A percentile compares a stretch with the other conserved stretches of the same genome.
phyloP scores from a whole-genome alignment of 768 basidiomycete species.

The Clavulina sp. region DNA sequence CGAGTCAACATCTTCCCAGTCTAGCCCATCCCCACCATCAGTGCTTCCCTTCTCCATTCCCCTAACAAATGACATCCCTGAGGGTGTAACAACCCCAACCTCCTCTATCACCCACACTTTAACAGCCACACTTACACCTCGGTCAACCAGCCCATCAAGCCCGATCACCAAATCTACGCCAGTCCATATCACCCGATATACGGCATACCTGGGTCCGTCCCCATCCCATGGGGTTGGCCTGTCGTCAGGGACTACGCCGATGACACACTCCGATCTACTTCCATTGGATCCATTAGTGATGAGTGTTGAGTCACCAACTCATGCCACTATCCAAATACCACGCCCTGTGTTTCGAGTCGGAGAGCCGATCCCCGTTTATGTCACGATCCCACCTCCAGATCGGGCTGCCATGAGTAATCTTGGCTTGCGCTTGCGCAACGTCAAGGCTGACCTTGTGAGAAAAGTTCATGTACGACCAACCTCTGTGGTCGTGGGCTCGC shows the following conservation, averaged over 20 bases:
- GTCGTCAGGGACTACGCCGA: no score
- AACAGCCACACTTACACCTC: constrained; percentile 48
- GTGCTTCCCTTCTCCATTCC: constrained; percentile 70
- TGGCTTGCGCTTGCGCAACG: constrained; percentile 60
- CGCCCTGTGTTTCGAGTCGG: constrained; percentile 51
- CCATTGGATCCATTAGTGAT: constrained; percentile 42
- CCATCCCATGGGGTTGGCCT: no score
- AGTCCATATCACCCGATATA: constrained; percentile 61
- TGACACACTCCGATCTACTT: constrained; percentile 34
- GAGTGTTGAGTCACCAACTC: constrained; percentile 42
- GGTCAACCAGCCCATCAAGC: constrained; percentile 25
- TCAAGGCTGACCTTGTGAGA: constrained; percentile 67
- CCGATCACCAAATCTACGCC: constrained; percentile 36
- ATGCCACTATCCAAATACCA: constrained; percentile 51
- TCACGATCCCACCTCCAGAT: constrained; percentile 61
- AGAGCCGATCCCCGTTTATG: constrained; percentile 62
- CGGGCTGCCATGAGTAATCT: constrained; percentile 47
- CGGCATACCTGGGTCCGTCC: constrained; percentile 31
- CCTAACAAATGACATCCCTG: constrained; percentile 60
- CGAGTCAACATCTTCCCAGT: constrained; percentile 16
- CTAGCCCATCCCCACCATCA: constrained; percentile 23
- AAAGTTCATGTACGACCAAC: constrained; percentile 9
- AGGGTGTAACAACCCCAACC: constrained; percentile 58
- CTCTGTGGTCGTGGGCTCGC: constrained; percentile 2
- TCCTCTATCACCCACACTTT: constrained; percentile 58